Conservation (phyloP, 768 basidiomycete species). For the Pleurotus tuber-regium region DNA sequence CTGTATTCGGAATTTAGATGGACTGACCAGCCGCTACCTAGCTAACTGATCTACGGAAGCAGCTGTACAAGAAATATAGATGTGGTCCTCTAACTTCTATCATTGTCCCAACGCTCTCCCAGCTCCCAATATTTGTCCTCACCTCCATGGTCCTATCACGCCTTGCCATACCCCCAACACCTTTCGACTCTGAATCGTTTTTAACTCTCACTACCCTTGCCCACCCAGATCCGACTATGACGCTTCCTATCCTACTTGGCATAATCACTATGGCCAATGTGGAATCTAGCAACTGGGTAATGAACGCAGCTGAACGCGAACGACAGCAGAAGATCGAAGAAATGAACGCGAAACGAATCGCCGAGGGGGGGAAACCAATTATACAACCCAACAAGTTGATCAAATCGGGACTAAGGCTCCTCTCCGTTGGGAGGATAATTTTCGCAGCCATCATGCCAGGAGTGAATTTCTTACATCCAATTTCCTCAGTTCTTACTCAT, state of each 20-base stretch:
- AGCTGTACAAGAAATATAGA: conserved; percentile 56
- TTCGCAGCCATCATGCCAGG: conserved; percentile 70
- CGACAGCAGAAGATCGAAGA: conserved; percentile 46
- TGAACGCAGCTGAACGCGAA: conserved; percentile 55
- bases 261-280: conserved; percentile 77
- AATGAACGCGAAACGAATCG: conserved; percentile 44
- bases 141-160: conserved; percentile 56
- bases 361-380: conserved; percentile 41
- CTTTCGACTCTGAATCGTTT: conserved; percentile 77
- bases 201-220: conserved; percentile 68
- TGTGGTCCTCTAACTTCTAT: conserved; percentile 60
- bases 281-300: conserved; percentile 73
- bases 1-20: not conserved
- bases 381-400: conserved; percentile 42
- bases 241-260: conserved; percentile 69
- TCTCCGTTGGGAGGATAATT: conserved; percentile 67
- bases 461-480: conserved; percentile 36
- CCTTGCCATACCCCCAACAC: conserved; percentile 56
- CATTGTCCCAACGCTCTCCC: conserved; percentile 57
- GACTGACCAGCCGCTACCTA: conserved; percentile 22
- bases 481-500: conserved; percentile 11
- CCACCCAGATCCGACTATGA: conserved; percentile 68
- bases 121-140: conserved; percentile 73
- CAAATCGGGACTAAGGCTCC: conserved; percentile 50
- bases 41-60: conserved; percentile 53